These are phyloP conservation scores for Nitzschia sp. DNA, from an alignment of 108 stramenopile species.

Conservation along the genomic window DNA sequence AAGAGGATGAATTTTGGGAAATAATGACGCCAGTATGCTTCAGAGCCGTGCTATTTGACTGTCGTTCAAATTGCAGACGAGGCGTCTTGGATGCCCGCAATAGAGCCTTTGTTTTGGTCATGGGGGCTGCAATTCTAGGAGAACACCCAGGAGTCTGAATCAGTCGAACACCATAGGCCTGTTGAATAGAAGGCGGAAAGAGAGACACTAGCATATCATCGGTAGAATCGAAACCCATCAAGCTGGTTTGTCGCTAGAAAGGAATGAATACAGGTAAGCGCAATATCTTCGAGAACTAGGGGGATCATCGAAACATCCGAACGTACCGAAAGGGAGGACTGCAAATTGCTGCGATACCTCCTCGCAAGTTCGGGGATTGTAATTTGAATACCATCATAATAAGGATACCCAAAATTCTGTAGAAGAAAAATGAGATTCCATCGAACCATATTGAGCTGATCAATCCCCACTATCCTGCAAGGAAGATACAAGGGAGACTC, in stretches of 20 bases:
- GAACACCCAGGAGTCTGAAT: constrained; percentile 23
- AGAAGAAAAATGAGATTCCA: constrained; percentile 73
- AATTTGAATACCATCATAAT: constrained; percentile 37
- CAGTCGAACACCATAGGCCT: constrained; percentile 46
- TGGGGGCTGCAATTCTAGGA: constrained; percentile 38
- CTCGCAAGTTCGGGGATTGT: constrained; percentile 23
- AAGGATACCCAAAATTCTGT: constrained; percentile 50
- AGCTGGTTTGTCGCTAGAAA: constrained; percentile 47
- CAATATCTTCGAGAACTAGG: not conserved
- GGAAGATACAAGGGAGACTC: constrained; percentile 78
- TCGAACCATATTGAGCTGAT: constrained; percentile 59
- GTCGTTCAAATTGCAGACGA: constrained; percentile 55
- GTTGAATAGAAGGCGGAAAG: constrained; percentile 59
- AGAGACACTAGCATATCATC: constrained; percentile 52
- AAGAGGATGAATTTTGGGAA: constrained; percentile 5
- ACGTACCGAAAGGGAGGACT: constrained; percentile 41
- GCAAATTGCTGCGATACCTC: constrained; percentile 40
- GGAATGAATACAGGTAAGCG: not conserved
- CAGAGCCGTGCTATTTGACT: constrained; percentile 4
- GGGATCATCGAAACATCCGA: not conserved
- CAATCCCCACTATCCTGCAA: constrained; percentile 68
- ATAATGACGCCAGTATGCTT: constrained; percentile 48
- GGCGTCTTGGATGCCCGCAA: constrained; percentile 47
- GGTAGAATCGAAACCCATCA: constrained; percentile 54
- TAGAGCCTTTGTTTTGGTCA: constrained; percentile 54